phyloP scores from a whole-genome alignment of 495 filamentous ascomycete genomes.

The Sordaria brevicollis region DNA sequence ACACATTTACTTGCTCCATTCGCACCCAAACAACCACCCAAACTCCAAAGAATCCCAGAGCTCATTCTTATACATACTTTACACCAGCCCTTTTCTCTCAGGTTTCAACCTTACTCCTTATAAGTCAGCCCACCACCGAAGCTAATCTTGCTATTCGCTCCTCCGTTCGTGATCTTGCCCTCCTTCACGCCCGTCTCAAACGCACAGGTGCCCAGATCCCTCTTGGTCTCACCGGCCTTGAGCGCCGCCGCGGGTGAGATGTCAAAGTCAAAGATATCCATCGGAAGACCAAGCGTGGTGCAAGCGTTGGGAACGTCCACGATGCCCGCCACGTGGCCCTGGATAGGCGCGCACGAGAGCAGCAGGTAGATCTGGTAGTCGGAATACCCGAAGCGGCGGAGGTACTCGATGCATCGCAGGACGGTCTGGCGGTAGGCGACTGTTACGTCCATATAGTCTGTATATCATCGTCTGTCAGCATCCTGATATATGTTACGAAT shows the following conservation, averaged over 20 bases:
- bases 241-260: constrained; percentile 54
- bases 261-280: constrained; percentile 96
- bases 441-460: constrained; percentile 78
- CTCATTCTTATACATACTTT: not conserved
- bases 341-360: constrained; percentile 78
- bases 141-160: constrained; percentile 35
- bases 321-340: constrained; percentile 89
- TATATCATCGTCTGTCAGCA: not conserved
- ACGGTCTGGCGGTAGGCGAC: constrained; percentile 86
- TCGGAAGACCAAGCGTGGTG: constrained; percentile 79
- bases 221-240: constrained; percentile 37
- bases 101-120: constrained; percentile 25
- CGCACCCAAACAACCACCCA: too few species aligned
- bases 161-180: constrained; percentile 31
- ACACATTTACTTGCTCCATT: not conserved
- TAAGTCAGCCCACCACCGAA: constrained; percentile 44
- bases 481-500: too few species aligned
- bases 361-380: constrained; percentile 85
- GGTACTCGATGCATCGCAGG: constrained; percentile 73
- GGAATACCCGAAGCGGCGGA: constrained; percentile 64
- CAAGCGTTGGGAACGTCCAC: constrained; percentile 82
- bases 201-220: constrained; percentile 71
- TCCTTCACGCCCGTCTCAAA: constrained; percentile 46
- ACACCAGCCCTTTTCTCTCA: not conserved
- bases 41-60: too few species aligned